Percentiles rank a stretch among this genome's conserved stretches.
Conservation (phyloP, 2,329 filamentous ascomycete genomes). For the Colletotrichum viniferum region DNA sequence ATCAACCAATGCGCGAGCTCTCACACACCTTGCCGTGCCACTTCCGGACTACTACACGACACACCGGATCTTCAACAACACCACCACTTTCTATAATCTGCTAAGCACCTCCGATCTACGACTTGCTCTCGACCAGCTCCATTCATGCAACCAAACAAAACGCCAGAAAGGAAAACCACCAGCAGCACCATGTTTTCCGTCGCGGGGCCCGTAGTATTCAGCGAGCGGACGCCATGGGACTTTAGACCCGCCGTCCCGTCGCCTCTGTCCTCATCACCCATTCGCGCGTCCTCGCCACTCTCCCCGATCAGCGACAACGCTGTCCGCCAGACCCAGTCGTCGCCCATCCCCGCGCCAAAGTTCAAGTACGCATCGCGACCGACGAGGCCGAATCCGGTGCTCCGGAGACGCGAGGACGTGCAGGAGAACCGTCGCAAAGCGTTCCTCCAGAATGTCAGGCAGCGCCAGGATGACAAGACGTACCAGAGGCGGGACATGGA, state of each 20-base stretch:
- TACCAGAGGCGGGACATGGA: conserved; percentile 68
- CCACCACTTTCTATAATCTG: rapidly evolving
- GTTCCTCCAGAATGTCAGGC: conserved; percentile 71
- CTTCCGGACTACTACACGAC: not conserved
- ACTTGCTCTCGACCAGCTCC: not conserved
- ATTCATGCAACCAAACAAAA: conserved; percentile 38
- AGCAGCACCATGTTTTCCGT: conserved; percentile 44
- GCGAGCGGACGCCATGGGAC: conserved; percentile 43
- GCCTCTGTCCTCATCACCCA: conserved; percentile 63
- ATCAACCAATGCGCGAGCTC: not conserved
- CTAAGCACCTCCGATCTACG: not conserved
- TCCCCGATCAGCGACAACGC: conserved; percentile 47
- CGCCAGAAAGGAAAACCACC: conserved; percentile 17
- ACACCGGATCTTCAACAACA: not conserved
- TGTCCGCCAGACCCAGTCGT: conserved; percentile 49
- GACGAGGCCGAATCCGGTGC: conserved; percentile 66
- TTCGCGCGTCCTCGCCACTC: conserved; percentile 55
- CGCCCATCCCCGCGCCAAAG: conserved; percentile 43
- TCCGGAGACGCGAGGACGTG: conserved; percentile 63
- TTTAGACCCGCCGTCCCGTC: conserved; percentile 56
- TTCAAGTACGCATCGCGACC: conserved; percentile 60
- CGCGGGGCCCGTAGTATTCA: conserved; percentile 43
- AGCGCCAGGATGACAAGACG: conserved; percentile 61
- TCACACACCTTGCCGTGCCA: not conserved
- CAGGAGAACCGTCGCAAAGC: conserved; percentile 68